Percentiles rank a stretch among this genome's conserved stretches.
phyloP scores from a whole-genome alignment of 441 rosid genomes.

The Eutrema salsugineum region DNA sequence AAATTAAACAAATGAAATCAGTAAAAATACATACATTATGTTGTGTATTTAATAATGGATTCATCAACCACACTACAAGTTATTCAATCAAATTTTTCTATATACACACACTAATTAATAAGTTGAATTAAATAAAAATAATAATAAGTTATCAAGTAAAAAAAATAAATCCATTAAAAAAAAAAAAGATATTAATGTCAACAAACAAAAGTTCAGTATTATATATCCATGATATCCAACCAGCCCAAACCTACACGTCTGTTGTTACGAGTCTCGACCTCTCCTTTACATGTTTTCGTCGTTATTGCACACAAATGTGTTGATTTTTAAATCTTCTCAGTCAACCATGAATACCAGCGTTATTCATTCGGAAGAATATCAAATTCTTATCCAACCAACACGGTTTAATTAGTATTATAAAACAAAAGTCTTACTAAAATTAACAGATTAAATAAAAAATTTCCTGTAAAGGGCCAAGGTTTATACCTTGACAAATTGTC shows the following conservation, averaged over 20 bases:
- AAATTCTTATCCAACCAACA: constrained; percentile 10
- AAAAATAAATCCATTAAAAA: not conserved
- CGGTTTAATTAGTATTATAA: not conserved
- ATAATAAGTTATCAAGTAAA: not conserved
- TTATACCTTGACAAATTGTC: not conserved
- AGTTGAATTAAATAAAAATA: not conserved
- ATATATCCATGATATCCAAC: too few species aligned
- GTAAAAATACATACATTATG: too few species aligned
- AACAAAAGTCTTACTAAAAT: not conserved
- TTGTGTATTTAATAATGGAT: not conserved
- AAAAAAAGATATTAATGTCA: too few species aligned
- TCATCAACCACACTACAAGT: not conserved
- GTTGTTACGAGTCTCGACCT: not conserved
- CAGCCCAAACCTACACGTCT: not conserved
- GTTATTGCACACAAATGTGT: not conserved
- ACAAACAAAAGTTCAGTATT: too few species aligned
- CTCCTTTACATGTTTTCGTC: not conserved
- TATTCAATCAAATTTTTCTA: not conserved
- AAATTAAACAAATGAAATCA: not conserved
- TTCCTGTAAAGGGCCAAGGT: too few species aligned
- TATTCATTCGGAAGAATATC: not conserved
- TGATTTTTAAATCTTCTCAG: not conserved
- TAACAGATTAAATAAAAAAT: not conserved
- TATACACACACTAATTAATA: not conserved
- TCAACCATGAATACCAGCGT: constrained; percentile 12